These are phyloP conservation scores for Scleroderma bovista DNA, from an alignment of 768 basidiomycete genomes.

Conservation along the genomic window DNA sequence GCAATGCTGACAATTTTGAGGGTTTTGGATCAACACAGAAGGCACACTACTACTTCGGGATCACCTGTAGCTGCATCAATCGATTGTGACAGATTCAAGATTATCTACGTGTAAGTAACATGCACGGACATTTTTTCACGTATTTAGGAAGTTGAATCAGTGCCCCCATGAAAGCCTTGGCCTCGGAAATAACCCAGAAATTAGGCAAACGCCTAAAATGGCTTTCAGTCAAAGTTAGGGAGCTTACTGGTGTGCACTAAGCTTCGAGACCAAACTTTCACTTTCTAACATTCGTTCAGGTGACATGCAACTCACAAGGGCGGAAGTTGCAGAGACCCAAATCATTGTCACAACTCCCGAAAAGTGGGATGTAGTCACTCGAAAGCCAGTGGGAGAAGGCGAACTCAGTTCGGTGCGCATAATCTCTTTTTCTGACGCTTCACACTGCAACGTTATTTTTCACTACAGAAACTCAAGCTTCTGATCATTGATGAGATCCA, in stretches of 20 bases:
- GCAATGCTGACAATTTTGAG: slow-evolving; percentile 92
- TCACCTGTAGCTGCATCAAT: slow-evolving; percentile 46
- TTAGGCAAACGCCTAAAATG: slow-evolving; percentile 84
- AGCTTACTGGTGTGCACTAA: slow-evolving; percentile 68
- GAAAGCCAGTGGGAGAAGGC: slow-evolving; percentile 95
- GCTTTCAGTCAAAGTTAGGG: slow-evolving; percentile 81
- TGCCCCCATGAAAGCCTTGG: slow-evolving; percentile 98
- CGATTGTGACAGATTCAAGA: slow-evolving; percentile 75
- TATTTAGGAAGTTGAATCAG: slow-evolving; percentile 31
- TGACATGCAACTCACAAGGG: slow-evolving; percentile 95
- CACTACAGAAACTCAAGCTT: slow-evolving; percentile 74
- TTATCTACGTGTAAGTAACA: slow-evolving; percentile 83
- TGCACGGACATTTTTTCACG: background rate
- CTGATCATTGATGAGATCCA: slow-evolving; percentile 98
- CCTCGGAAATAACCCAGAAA: slow-evolving; percentile 92
- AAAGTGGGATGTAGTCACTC: slow-evolving; percentile 99
- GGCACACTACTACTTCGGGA: slow-evolving; percentile 21
- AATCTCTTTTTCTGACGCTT: background rate
- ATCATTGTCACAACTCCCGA: slow-evolving; percentile 99
- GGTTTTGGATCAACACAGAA: slow-evolving; percentile 69
- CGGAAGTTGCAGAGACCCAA: slow-evolving; percentile 92
- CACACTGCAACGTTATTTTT: background rate
- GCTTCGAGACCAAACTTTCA: background rate
- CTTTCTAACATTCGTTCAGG: slow-evolving; percentile 29
- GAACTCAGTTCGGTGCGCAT: slow-evolving; percentile 82